phyloP scores from a whole-genome alignment of 2,329 filamentous ascomycete species.

The Escovopsis sp. region DNA sequence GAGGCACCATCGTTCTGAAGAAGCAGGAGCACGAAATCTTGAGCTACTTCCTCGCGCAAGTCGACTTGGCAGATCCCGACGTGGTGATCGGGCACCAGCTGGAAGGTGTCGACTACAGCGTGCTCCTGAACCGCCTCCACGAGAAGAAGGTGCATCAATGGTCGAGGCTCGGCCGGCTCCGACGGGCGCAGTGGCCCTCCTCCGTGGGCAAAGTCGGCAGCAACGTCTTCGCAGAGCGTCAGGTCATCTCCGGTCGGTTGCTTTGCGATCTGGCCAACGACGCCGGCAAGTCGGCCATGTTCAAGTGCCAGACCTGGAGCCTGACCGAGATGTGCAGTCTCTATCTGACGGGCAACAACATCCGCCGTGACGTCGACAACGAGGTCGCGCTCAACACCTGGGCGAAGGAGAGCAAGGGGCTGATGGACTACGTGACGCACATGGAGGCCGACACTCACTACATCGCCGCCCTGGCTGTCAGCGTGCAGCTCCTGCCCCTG shows the following conservation, averaged over 20 bases:
- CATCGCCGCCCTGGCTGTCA: slow-evolving; percentile 77
- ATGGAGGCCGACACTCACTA: slow-evolving; percentile 94
- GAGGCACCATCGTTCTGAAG: slow-evolving; percentile 63
- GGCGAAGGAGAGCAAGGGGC: slow-evolving; percentile 61
- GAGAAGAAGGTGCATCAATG: slow-evolving; percentile 88
- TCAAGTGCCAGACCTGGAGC: slow-evolving; percentile 95
- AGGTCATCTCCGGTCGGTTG: slow-evolving; percentile 75
- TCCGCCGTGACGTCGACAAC: slow-evolving; percentile 73
- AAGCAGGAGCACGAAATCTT: slow-evolving; percentile 76
- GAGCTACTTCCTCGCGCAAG: slow-evolving; percentile 74
- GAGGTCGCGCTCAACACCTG: slow-evolving; percentile 76
- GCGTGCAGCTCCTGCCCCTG: slow-evolving; percentile 80
- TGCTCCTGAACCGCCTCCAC: slow-evolving; percentile 71
- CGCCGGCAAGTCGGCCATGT: slow-evolving; percentile 92
- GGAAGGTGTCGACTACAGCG: slow-evolving; percentile 93
- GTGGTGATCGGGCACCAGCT: slow-evolving; percentile 87
- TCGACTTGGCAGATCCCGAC: slow-evolving; percentile 82
- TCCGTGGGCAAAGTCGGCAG: slow-evolving; percentile 74
- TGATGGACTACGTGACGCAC: slow-evolving; percentile 88
- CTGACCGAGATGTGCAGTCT: slow-evolving; percentile 94
- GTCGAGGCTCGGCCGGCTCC: slow-evolving; percentile 82
- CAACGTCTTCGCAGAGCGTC: slow-evolving; percentile 85
- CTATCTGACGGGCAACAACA: slow-evolving; percentile 60
- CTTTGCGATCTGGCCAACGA: slow-evolving; percentile 93
- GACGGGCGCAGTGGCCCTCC: slow-evolving; percentile 72